Base-by-base conservation (phyloP, 176 grass and related monocot genomes). In the Lolium perenne region DNA sequence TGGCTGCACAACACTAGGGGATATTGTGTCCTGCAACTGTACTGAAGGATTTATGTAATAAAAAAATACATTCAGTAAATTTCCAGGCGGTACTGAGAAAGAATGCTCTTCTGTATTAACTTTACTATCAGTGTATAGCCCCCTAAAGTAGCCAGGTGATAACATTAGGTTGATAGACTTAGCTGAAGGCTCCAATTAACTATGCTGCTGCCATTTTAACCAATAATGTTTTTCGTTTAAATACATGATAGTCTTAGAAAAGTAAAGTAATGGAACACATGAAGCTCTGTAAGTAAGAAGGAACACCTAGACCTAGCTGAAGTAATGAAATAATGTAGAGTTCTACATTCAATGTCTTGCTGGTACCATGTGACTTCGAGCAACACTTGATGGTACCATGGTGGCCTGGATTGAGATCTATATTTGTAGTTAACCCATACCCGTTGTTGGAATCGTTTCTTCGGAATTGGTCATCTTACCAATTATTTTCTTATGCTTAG, bases 361-460 rank as follows among this genome's bases (percentile, higher is more conserved):
- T n/a, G n/a, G n/a, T n/a, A n/a, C n/a, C n/a, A n/a, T n/a, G n/a
- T n/a, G 35, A 54, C 6, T 56, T 87, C 0, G 48, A 82, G 35
- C 68, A 87, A 50, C 11, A 45, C 14, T 41, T 83, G 48, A 45
- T 77, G 13, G 3, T 83, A 2, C 41, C 18, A 9, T 41, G 57
- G 47, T n/a, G 35, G 26, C 29, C 50, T 76, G 14, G 35, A 43
- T 82, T 23, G 40, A 79, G 70, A 82, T 81, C 7, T 75, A 59
- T 50, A 87, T 58, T 67, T 20, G 8, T 87, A 57, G 15, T 51
- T 43, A 58, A 3, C 29, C 61, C 12, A 16, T 82, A n/a, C n/a
- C n/a, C n/a, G n/a, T n/a, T 78, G 32, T 20, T 64, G 22, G 47
- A 16, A 23, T 82, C 53, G 21, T 51, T 43, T 41, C 49, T 86